Percentiles rank a stretch among this genome's conserved stretches.
Conservation (phyloP, 257 asterid species). For the Sherardia arvensis region DNA sequence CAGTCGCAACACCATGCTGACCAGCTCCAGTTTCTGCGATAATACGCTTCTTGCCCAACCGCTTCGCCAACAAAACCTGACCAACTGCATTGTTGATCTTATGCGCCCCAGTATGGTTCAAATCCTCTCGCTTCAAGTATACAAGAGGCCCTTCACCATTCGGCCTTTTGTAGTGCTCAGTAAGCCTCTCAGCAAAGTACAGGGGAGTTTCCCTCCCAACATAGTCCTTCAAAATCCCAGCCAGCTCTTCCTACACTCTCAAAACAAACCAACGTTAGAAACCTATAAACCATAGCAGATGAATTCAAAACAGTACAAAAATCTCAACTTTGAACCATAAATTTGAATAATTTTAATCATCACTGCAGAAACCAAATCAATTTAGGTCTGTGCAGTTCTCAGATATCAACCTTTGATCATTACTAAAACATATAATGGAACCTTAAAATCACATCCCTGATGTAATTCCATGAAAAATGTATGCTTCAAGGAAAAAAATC, state of each 20-base stretch:
- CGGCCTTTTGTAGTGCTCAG: conserved; percentile 66
- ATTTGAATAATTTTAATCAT: too few relatives aligned
- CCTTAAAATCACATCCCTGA: neutral
- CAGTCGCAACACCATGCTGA: conserved; percentile 98
- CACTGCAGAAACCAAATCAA: neutral
- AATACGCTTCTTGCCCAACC: conserved; percentile 77
- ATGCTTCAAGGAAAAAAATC: neutral
- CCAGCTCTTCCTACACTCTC: conserved; percentile 59
- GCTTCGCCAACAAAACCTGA: conserved; percentile 88
- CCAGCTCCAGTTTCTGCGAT: conserved; percentile 99
- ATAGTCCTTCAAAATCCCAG: conserved; percentile 76
- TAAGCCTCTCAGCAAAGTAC: conserved; percentile 81
- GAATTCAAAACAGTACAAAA: neutral
- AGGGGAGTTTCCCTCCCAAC: conserved; percentile 96
- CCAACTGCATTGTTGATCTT: conserved; percentile 89
- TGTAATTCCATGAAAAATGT: neutral
- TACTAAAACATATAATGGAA: neutral
- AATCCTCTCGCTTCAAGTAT: conserved; percentile 89
- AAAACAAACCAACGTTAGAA: neutral
- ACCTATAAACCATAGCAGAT: neutral
- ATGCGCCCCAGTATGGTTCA: conserved; percentile 97
- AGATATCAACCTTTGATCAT: neutral
- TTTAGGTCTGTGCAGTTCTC: neutral
- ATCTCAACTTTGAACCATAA: neutral
- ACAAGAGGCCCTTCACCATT: conserved; percentile 78